phyloP scores from a whole-genome alignment of 2,329 filamentous ascomycete species.

The Parascedosporium putredinis region DNA sequence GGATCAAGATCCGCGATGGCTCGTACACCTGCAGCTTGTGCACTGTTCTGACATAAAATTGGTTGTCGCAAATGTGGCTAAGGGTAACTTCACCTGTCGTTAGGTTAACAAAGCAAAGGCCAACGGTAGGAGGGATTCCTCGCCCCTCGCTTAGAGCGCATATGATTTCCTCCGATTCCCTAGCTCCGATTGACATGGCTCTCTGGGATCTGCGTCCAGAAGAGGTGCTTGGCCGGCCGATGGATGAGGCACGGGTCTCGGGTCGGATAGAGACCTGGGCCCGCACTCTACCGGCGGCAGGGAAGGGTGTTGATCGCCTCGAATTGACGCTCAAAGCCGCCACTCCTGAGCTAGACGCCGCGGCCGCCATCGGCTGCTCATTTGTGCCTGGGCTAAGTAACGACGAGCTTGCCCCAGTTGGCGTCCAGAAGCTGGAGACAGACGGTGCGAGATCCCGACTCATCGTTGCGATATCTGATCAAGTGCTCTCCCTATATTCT shows the following conservation, averaged over 20 bases:
- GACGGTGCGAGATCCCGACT: no score
- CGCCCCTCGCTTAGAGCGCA: constrained; percentile 83
- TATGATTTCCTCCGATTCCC: constrained; percentile 60
- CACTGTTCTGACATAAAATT: constrained; percentile 80
- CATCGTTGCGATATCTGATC: no score
- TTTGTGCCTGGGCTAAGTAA: no score
- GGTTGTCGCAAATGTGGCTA: constrained; percentile 86
- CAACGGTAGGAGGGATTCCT: constrained; percentile 75
- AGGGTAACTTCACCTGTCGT: constrained; percentile 75
- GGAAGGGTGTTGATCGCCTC: background rate
- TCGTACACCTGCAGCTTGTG: constrained; percentile 77
- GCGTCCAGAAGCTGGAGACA: no score
- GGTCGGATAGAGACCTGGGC: constrained; percentile 6
- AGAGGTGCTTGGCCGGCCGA: constrained; percentile 24
- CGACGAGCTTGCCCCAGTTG: no score
- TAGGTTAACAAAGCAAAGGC: constrained; percentile 78
- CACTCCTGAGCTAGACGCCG: background rate
- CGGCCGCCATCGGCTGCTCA: no score
- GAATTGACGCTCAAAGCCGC: background rate
- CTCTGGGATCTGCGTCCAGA: constrained; percentile 35
- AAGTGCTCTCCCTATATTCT: no score
- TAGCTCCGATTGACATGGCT: constrained; percentile 28
- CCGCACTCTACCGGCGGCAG: no score
- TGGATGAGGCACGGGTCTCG: constrained; percentile 9
- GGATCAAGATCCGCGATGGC: constrained; percentile 70